A percentile compares a stretch with the other conserved stretches of the same genome.
Evolutionary conservation across 768 basidiomycete genomes (phyloP).

Genomic region (Chalciporus piperatus): DNA sequence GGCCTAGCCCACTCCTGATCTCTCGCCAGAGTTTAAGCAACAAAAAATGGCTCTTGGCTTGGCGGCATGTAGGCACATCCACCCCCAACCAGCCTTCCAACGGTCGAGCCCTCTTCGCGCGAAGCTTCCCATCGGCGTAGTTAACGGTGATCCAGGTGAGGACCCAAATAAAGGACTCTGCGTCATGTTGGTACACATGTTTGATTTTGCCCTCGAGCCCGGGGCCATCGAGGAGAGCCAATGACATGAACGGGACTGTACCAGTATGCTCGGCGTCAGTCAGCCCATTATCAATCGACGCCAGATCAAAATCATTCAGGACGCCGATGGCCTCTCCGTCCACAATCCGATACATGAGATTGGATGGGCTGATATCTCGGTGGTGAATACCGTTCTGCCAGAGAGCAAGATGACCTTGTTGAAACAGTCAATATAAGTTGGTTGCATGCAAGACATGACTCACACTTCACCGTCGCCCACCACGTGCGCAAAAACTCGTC

Average conservation of each 20-base stretch:
- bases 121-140: too few species aligned
- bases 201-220: not conserved
- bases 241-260: conserved; percentile 16
- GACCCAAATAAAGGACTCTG: conserved; percentile 5
- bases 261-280: conserved; percentile 8
- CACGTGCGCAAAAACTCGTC: too few species aligned
- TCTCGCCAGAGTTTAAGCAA: too few species aligned
- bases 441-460: too few species aligned
- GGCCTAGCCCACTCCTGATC: too few species aligned
- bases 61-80: too few species aligned
- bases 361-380: conserved; percentile 11
- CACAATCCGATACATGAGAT: conserved; percentile 11
- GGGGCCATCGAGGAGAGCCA: conserved; percentile 2
- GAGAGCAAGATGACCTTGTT: conserved; percentile 8
- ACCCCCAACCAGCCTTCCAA: too few species aligned
- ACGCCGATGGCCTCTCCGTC: conserved; percentile 5
- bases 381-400: conserved; percentile 7
- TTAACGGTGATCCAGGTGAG: too few species aligned
- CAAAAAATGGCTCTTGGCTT: too few species aligned
- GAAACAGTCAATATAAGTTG: too few species aligned
- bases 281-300: not conserved
- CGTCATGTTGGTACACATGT: conserved; percentile 1
- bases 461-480: too few species aligned
- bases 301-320: conserved; percentile 15
- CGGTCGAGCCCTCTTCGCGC: too few species aligned